Base-by-base conservation (phyloP, 108 stramenopile species). In the Epipyxis sp. region DNA sequence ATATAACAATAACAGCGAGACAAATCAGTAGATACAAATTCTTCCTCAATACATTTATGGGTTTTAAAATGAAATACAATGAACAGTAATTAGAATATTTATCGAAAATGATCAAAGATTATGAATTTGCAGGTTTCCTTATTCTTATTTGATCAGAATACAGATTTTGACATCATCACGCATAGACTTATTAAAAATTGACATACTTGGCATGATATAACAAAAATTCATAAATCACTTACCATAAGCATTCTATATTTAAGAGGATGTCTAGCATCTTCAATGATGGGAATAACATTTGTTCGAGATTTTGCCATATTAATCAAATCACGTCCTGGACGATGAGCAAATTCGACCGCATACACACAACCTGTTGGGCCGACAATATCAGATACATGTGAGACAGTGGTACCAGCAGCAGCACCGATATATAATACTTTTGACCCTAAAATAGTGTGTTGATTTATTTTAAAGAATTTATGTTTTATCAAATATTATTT, bases 271-370 rank as follows among this genome's bases (percentile, higher is more conserved):
- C 98, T 86, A 13, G 98, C 98, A 86, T 99, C 98, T 82, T 99
- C 98, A 59, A 99, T 95, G 85, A 99, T 98, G 71, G 98, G 98
- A 78, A 99, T 95, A 69, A 99, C 94, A 80, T 99, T 99, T 13
- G 98, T 97, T 39, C 98, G 92, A 69, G 86, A 72, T 89, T 99
- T 98, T 84, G 98, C 97, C 79, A 99, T 96, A 77, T 95, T 96
- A 77, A 99, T 91, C 44, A 99, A 85, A 81, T 99, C 98, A 44
- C 98, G 93, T 10, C 98, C 98, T 27, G 97, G 95, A 40, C 98
- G 92, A 87, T 97, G 98, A 6, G 95, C 92, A 88, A 99, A 99
- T 90, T 99, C 98, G 0, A 99, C 98, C 13, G 96, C 97, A 83
- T 99, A 99, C 42, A 99, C 98, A 44, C 90, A 91, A 57, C 98